Evolutionary conservation across 2,329 filamentous ascomycete genomes (phyloP).

Genomic region (Dactylellina cionopaga): DNA sequence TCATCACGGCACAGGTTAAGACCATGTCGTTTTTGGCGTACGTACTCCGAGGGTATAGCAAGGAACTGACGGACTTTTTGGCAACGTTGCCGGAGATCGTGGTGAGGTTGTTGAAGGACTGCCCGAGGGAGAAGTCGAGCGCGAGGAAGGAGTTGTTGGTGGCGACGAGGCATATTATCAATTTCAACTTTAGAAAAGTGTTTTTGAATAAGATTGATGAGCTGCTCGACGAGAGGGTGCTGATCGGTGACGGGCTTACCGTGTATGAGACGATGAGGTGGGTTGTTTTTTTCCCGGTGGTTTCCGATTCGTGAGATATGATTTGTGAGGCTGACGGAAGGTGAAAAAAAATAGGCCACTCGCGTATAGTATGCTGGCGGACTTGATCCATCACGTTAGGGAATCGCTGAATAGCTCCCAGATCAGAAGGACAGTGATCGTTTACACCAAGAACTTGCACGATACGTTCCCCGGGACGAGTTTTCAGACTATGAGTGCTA

Average conservation of each 20-base stretch:
- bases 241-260: constrained; percentile 94
- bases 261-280: constrained; percentile 89
- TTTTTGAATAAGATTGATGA: constrained; percentile 95
- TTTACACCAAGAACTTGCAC: constrained; percentile 95
- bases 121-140: constrained; percentile 90
- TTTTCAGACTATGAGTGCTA: constrained; percentile 99
- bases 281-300: neutral
- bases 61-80: constrained; percentile 87
- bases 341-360: constrained; percentile 69
- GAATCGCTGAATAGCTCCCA: constrained; percentile 88
- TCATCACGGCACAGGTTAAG: constrained; percentile 95
- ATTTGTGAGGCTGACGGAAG: neutral
- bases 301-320: neutral
- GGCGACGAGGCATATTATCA: constrained; percentile 97
- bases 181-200: constrained; percentile 96
- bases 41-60: constrained; percentile 84
- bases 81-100: constrained; percentile 86
- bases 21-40: constrained; percentile 99
- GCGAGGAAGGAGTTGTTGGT: constrained; percentile 94
- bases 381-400: constrained; percentile 95
- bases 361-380: constrained; percentile 97
- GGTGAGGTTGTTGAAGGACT: constrained; percentile 89
- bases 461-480: constrained; percentile 97
- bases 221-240: constrained; percentile 87
- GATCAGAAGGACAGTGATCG: constrained; percentile 93